Base-by-base conservation (phyloP, 331 rosid species). In the Quercus tomentella region DNA sequence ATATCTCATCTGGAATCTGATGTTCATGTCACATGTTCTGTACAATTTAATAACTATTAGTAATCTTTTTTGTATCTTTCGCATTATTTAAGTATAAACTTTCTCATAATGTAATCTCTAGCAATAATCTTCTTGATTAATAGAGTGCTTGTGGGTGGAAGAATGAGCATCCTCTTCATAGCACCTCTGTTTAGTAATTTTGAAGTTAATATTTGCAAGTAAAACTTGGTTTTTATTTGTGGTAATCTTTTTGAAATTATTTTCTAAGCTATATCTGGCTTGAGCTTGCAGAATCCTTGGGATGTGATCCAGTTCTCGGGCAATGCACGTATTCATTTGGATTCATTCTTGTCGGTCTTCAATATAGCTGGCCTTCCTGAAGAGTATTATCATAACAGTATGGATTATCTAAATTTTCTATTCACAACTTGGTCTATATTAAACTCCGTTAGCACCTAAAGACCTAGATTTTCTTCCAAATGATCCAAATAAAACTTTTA, bases 331-430 rank as follows among this genome's bases (percentile, higher is more conserved):
- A 88, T 95, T 86, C 99, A 95, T 90, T 83, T 95, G 90, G 98
- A 91, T 82, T 88, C 97, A 28, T 91, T 95, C 87, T 90, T 93
- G 89, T 95, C 98, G 7, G 89, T 91, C 52, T 95, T 95, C 92
- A 90, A 92, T 80, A 91, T 95, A 78, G 89, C 99, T 22, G 99
- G 96, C 73, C 94, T 95, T 80, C 96, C 92, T n/a, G 97, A 84
- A 71, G 97, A 91, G 67, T 95, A 95, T 81, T 95, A 91, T 76
- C 89, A 86, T 79, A 95, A 95, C 80, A 79, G 99, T 95, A 92
- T 28, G 90, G 31, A 14, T 63, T 41, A 69, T 78, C 67, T 83
- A 14, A 45, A 26, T 81, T 78, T 82, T 61, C 28, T 60, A 77
- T 76, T 21, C 56, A 0, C 56, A 72, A 69, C 65, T 70, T 63